A percentile compares a stretch with the other conserved stretches of the same genome.
These are phyloP conservation scores for Phylloporus sp. DNA, from an alignment of 768 basidiomycete species.

Conservation along the genomic window DNA sequence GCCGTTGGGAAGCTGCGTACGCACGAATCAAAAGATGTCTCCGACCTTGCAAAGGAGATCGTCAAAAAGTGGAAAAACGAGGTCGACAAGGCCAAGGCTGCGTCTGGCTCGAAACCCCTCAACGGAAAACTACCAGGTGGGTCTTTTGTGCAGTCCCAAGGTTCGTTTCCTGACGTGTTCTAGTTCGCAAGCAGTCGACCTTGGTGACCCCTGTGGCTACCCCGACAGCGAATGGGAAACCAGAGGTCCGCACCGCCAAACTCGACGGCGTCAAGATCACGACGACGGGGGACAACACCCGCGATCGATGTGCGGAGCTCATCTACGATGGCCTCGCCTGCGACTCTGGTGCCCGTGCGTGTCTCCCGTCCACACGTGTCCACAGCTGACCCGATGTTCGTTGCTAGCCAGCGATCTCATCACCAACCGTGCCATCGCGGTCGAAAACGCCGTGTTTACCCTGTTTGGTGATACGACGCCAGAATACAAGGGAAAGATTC, in stretches of 20 bases:
- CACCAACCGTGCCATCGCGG: constrained; percentile 55
- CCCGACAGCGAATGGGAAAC: constrained; percentile 31
- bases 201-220: constrained; percentile 39
- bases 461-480: constrained; percentile 43
- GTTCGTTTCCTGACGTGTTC: not conserved
- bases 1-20: constrained; percentile 86
- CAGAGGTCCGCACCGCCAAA: constrained; percentile 54
- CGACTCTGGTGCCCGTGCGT: constrained; percentile 87
- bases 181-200: constrained; percentile 33
- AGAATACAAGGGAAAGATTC: constrained; percentile 74
- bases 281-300: constrained; percentile 62
- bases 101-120: constrained; percentile 14
- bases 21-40: constrained; percentile 66
- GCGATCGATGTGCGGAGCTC: constrained; percentile 86
- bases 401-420: constrained; percentile 65
- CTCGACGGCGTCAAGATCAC: constrained; percentile 61
- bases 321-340: constrained; percentile 87
- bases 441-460: constrained; percentile 64
- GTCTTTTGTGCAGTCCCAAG: constrained; percentile 12
- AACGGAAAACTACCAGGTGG: constrained; percentile 36
- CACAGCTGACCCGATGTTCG: constrained; percentile 5
- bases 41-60: constrained; percentile 84
- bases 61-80: constrained; percentile 90
- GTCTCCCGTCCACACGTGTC: not conserved
- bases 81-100: constrained; percentile 66